These are phyloP conservation scores for Taiozyma sp. DNA, from an alignment of 1,139 yeast genomes.

Conservation along the genomic window DNA sequence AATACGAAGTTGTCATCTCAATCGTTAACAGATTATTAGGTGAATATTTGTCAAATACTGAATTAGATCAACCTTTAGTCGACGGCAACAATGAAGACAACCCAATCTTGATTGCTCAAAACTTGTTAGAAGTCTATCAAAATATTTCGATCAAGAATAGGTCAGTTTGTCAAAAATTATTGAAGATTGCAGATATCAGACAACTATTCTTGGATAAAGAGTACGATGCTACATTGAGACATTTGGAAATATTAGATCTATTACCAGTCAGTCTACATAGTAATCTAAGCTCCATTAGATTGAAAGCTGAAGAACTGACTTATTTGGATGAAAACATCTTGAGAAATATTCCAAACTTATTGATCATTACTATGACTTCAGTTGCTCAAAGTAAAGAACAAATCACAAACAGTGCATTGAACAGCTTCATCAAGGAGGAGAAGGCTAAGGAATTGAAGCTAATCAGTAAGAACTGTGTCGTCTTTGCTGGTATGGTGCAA, in stretches of 20 bases:
- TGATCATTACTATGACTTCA: slow-evolving; percentile 80
- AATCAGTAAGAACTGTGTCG: slow-evolving; percentile 83
- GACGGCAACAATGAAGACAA: slow-evolving; percentile 35
- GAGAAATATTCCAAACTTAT: slow-evolving; percentile 74
- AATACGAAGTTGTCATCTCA: slow-evolving; percentile 77
- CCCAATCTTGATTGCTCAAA: slow-evolving; percentile 51
- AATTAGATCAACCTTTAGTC: slow-evolving; percentile 57
- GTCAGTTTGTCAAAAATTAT: slow-evolving; percentile 60
- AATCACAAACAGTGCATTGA: slow-evolving; percentile 38
- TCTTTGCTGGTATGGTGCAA: slow-evolving; percentile 94
- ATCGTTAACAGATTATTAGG: slow-evolving; percentile 77
- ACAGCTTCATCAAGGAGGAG: slow-evolving; percentile 48
- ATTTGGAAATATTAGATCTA: slow-evolving; percentile 57
- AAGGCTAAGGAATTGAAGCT: slow-evolving; percentile 54
- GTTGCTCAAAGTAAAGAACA: slow-evolving; percentile 56
- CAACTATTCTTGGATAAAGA: slow-evolving; percentile 53
- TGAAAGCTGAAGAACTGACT: slow-evolving; percentile 52
- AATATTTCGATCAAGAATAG: slow-evolving; percentile 45
- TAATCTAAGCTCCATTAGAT: slow-evolving; percentile 32
- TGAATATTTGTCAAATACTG: slow-evolving; percentile 71
- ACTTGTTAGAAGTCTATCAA: slow-evolving; percentile 45
- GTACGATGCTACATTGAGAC: slow-evolving; percentile 56
- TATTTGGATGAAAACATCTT: slow-evolving; percentile 67
- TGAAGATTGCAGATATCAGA: slow-evolving; percentile 67
- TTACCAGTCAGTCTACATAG: slow-evolving; percentile 50